A percentile compares a stretch with the other conserved stretches of the same genome.
These are phyloP conservation scores for Fusarium udum DNA, from an alignment of 2,329 filamentous ascomycete genomes.

Conservation along the genomic window DNA sequence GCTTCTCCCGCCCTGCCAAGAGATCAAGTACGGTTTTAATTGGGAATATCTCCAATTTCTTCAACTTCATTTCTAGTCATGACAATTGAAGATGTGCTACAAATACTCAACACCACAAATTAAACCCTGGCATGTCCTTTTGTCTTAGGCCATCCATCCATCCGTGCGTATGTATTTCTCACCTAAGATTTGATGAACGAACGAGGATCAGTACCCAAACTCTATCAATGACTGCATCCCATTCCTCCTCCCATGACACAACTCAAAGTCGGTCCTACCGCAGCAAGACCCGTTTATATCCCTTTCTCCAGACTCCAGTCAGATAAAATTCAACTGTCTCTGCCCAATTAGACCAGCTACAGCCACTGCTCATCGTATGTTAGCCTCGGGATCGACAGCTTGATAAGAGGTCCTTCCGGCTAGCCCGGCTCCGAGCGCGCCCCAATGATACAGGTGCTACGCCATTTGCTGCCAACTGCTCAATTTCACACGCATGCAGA, in stretches of 20 bases:
- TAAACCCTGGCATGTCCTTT: background rate
- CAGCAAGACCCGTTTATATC: background rate
- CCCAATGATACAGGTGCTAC: background rate
- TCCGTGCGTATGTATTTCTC: background rate
- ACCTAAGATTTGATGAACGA: background rate
- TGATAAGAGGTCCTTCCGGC: constrained; percentile 24
- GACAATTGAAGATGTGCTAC: fast-evolving
- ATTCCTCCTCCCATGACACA: background rate
- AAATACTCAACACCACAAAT: background rate
- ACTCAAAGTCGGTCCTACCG: background rate
- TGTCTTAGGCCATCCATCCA: background rate
- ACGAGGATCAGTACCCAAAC: background rate
- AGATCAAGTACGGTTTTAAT: constrained; percentile 15
- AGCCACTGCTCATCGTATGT: background rate
- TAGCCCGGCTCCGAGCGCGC: constrained; percentile 14
- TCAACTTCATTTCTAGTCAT: background rate
- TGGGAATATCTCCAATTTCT: background rate
- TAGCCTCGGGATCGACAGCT: constrained; percentile 15
- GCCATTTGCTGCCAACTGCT: constrained; percentile 4
- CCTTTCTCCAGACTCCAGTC: background rate
- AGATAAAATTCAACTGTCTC: constrained; percentile 5
- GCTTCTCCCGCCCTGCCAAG: constrained; percentile 7
- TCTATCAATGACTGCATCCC: constrained; percentile 10
- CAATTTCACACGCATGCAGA: background rate
- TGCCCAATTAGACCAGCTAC: background rate